Evolutionary conservation across 495 filamentous ascomycete species (phyloP).

Genomic region (Trichoderma virens): DNA sequence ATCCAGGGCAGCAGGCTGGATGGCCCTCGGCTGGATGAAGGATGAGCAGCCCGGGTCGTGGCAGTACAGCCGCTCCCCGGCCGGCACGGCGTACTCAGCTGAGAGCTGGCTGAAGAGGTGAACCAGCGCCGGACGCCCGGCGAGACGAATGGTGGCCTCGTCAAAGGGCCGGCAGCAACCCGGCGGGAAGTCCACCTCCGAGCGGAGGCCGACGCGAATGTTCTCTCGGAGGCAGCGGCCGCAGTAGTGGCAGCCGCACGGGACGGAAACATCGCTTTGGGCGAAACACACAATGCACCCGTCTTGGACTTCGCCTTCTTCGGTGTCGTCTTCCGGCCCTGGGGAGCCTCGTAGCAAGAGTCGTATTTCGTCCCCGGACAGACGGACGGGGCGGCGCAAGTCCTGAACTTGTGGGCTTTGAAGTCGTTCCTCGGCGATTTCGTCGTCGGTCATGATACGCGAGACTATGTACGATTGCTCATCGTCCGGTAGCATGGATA

Average conservation of each 20-base stretch:
- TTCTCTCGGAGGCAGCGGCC: not conserved
- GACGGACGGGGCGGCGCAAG: not conserved
- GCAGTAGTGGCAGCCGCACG: constrained; percentile 3
- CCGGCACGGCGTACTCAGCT: not conserved
- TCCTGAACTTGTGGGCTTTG: not conserved
- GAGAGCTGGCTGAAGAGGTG: not conserved
- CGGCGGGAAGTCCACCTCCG: not conserved
- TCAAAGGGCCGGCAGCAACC: not conserved
- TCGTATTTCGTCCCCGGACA: not conserved
- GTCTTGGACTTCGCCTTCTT: not conserved
- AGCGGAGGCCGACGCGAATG: not conserved
- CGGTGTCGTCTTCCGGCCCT: not conserved
- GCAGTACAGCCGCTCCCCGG: constrained; percentile 26
- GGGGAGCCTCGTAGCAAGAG: not conserved
- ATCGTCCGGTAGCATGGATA: not conserved
- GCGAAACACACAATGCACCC: not conserved
- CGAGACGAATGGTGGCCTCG: not conserved
- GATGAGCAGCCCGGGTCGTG: constrained; percentile 25
- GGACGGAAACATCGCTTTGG: too few species aligned
- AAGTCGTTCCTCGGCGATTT: not conserved
- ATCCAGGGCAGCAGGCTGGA: constrained; percentile 15
- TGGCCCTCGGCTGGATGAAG: constrained; percentile 28
- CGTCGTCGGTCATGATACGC: not conserved
- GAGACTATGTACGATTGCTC: not conserved
- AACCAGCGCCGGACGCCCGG: not conserved